phyloP scores from a whole-genome alignment of 2,329 filamentous ascomycete species.

The Diaporthe velutina region DNA sequence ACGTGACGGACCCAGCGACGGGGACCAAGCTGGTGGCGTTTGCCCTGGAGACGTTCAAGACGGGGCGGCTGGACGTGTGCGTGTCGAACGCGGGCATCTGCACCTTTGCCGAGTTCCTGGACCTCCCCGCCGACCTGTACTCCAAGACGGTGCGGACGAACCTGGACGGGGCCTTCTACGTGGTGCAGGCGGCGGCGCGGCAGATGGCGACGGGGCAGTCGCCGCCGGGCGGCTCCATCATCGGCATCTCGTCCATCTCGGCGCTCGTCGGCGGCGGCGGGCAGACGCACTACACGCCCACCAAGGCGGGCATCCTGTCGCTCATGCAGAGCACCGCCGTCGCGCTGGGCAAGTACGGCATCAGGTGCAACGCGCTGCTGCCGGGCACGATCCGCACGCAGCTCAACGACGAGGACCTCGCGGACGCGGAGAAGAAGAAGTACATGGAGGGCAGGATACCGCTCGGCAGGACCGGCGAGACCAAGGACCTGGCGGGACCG shows the following conservation, averaged over 20 bases:
- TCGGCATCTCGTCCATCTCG: constrained; percentile 79
- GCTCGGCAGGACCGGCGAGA: constrained; percentile 78
- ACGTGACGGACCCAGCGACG: constrained; percentile 81
- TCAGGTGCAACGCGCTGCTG: constrained; percentile 86
- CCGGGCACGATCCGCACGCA: constrained; percentile 88
- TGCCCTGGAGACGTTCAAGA: constrained; percentile 71
- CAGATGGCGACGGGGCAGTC: constrained; percentile 78
- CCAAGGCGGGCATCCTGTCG: constrained; percentile 84
- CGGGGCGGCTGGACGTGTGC: constrained; percentile 77
- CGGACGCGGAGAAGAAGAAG: constrained; percentile 76
- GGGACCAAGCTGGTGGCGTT: constrained; percentile 75
- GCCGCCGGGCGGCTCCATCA: constrained; percentile 82
- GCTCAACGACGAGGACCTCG: constrained; percentile 85
- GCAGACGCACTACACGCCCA: constrained; percentile 90
- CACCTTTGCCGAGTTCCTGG: constrained; percentile 88
- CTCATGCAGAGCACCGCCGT: constrained; percentile 88
- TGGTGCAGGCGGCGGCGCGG: constrained; percentile 84
- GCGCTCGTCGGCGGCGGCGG: constrained; percentile 82
- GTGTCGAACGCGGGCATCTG: constrained; percentile 92
- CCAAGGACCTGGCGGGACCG: constrained; percentile 83
- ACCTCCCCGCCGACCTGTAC: constrained; percentile 78
- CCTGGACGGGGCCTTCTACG: constrained; percentile 89
- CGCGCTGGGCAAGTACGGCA: constrained; percentile 80
- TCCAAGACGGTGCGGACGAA: constrained; percentile 82
- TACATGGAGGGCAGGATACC: constrained; percentile 90